Percentiles rank a stretch among this genome's conserved stretches.
These are phyloP conservation scores for Hymenoscyphus linearis DNA, from an alignment of 2,329 filamentous ascomycete genomes.

Conservation along the genomic window DNA sequence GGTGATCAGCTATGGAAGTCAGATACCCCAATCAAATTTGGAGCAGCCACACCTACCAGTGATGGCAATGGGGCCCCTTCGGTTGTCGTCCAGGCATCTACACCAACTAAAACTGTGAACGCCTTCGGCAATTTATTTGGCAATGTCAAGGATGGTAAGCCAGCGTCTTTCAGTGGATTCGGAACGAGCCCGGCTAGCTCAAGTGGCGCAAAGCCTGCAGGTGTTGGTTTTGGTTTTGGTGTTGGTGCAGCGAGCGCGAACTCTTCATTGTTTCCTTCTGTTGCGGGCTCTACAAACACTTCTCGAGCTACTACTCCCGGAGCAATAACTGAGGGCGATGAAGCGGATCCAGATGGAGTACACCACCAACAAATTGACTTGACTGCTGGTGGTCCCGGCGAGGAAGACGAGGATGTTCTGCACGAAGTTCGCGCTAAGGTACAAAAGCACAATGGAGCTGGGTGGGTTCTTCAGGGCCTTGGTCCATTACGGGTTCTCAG, in stretches of 20 bases:
- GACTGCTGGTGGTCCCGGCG: conserved; percentile 58
- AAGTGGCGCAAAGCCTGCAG: conserved; percentile 8
- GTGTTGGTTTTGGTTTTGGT: conserved; percentile 21
- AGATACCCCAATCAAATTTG: conserved; percentile 42
- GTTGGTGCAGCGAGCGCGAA: conserved; percentile 24
- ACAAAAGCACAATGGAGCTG: conserved; percentile 54
- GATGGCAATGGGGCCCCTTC: conserved; percentile 10
- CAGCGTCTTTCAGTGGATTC: conserved; percentile 3
- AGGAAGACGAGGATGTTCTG: conserved; percentile 66
- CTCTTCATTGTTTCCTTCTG: conserved; percentile 29
- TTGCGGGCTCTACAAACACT: conserved; percentile 25
- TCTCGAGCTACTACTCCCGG: conserved; percentile 31
- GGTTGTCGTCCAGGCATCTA: conserved; percentile 21
- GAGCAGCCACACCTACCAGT: conserved; percentile 25
- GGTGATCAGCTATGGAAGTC: conserved; percentile 45
- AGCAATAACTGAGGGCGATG: conserved; percentile 29
- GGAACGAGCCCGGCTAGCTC: conserved; percentile 9
- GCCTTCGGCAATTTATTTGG: conserved; percentile 20
- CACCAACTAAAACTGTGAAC: conserved; percentile 11
- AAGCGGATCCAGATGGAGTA: conserved; percentile 45
- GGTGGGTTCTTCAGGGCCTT: conserved; percentile 65
- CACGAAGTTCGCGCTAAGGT: conserved; percentile 69
- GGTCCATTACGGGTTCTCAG: conserved; percentile 69
- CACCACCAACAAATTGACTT: conserved; percentile 67
- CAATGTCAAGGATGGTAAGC: conserved; percentile 10